These are phyloP conservation scores for Lactifluus pinguis DNA, from an alignment of 768 basidiomycete species.

Conservation along the genomic window DNA sequence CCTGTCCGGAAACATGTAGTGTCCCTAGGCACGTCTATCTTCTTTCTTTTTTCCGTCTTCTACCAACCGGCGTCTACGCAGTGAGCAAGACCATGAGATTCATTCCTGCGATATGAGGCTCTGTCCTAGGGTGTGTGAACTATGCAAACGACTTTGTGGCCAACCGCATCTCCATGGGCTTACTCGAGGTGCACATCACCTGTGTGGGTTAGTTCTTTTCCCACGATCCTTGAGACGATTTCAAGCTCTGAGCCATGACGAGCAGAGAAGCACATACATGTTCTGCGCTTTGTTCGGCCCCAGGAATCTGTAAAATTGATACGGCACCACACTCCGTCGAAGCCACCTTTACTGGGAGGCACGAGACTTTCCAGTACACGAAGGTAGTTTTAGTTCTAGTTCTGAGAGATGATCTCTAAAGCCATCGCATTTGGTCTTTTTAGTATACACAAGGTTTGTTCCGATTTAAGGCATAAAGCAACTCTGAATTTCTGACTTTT, in stretches of 20 bases:
- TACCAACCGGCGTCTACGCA: constrained; percentile 18
- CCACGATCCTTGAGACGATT: no score
- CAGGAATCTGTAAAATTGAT: constrained; percentile 51
- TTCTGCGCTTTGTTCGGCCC: constrained; percentile 31
- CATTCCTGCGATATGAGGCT: constrained; percentile 25
- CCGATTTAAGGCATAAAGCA: no score
- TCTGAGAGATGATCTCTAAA: background rate
- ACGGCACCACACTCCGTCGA: constrained; percentile 50
- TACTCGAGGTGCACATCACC: background rate
- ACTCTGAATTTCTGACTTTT: background rate
- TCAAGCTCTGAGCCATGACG: no score
- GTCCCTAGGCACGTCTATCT: no score
- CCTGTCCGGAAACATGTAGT: no score
- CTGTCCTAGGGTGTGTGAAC: constrained; percentile 45
- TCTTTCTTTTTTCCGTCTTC: no score
- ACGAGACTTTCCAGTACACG: constrained; percentile 56
- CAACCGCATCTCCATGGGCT: constrained; percentile 36
- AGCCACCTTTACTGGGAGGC: constrained; percentile 50
- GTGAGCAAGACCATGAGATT: constrained; percentile 35
- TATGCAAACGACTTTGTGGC: constrained; percentile 39
- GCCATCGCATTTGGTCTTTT: background rate
- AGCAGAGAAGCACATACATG: constrained; percentile 38
- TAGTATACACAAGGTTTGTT: constrained; percentile 47
- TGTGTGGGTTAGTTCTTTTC: no score
- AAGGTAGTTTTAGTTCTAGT: constrained; percentile 34